Evolutionary conservation across 805 yeast genomes (phyloP).

Genomic region (Candida oleophila): DNA sequence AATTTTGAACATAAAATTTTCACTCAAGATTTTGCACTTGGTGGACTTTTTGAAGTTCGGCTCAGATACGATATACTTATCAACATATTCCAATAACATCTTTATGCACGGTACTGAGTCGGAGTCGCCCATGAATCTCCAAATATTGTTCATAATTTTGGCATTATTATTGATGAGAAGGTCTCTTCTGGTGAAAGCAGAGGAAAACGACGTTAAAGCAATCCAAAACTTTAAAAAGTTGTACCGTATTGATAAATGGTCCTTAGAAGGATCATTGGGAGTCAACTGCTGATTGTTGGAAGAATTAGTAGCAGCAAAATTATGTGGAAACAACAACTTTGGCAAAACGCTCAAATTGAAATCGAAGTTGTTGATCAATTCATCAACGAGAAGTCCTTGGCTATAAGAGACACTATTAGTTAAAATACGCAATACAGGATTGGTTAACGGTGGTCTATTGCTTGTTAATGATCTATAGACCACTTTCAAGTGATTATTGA

Average conservation of each 20-base stretch:
- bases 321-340: slow-evolving; percentile 54
- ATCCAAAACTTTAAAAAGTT: slow-evolving; percentile 65
- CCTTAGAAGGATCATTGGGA: slow-evolving; percentile 25
- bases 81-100: slow-evolving; percentile 47
- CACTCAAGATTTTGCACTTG: slow-evolving; percentile 76
- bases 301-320: neutral
- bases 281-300: slow-evolving; percentile 32
- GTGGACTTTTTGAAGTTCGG: slow-evolving; percentile 59
- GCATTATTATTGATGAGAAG: slow-evolving; percentile 46
- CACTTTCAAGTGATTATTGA: slow-evolving; percentile 56
- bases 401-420: slow-evolving; percentile 49
- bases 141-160: slow-evolving; percentile 62
- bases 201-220: slow-evolving; percentile 45
- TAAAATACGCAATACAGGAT: slow-evolving; percentile 61
- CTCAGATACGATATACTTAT: slow-evolving; percentile 55
- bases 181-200: slow-evolving; percentile 63
- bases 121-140: slow-evolving; percentile 56
- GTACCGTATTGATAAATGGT: slow-evolving; percentile 48
- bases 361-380: slow-evolving; percentile 67
- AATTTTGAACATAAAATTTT: slow-evolving; percentile 62
- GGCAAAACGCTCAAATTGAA: slow-evolving; percentile 60
- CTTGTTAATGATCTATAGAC: slow-evolving; percentile 67
- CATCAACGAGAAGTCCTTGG: slow-evolving; percentile 51
- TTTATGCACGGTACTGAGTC: slow-evolving; percentile 46
- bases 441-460: slow-evolving; percentile 55